Evolutionary conservation across 768 basidiomycete genomes (phyloP).

Genomic region (Holtermanniella nyarrowii): DNA sequence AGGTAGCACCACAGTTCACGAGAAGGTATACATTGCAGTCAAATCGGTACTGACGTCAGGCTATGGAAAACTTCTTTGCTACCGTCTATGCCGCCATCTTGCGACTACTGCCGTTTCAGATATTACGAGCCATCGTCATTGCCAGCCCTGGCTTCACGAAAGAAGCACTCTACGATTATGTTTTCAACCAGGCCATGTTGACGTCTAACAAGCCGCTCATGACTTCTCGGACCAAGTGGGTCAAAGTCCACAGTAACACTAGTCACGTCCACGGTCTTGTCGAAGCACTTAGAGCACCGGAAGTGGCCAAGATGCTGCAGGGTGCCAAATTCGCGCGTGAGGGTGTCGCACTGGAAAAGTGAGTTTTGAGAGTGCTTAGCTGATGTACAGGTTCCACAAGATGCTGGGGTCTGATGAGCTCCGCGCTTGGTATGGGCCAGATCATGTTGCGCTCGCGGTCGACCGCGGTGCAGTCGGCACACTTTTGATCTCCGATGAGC

Average conservation of each 20-base stretch:
- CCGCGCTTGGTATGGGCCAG: slow-evolving; percentile 96
- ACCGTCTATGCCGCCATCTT: slow-evolving; percentile 75
- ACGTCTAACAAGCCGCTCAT: slow-evolving; percentile 76
- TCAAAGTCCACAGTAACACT: slow-evolving; percentile 84
- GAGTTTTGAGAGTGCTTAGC: slow-evolving; percentile 14
- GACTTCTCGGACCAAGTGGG: slow-evolving; percentile 66
- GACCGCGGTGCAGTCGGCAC: slow-evolving; percentile 90
- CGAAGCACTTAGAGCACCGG: slow-evolving; percentile 87
- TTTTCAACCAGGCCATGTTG: slow-evolving; percentile 64
- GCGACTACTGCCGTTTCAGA: slow-evolving; percentile 77
- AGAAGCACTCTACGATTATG: slow-evolving; percentile 64
- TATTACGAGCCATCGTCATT: slow-evolving; percentile 81
- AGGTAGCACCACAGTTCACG: slow-evolving; percentile 73
- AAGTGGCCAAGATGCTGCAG: slow-evolving; percentile 49
- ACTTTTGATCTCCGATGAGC: slow-evolving; percentile 83
- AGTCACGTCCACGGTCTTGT: slow-evolving; percentile 92
- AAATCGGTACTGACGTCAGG: slow-evolving; percentile 39
- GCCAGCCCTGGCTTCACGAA: slow-evolving; percentile 95
- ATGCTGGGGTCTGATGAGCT: slow-evolving; percentile 91
- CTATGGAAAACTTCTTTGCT: slow-evolving; percentile 69
- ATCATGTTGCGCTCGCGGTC: slow-evolving; percentile 82
- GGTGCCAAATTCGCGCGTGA: slow-evolving; percentile 87
- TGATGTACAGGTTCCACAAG: slow-evolving; percentile 72
- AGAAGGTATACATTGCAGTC: slow-evolving; percentile 49
- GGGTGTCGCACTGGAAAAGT: slow-evolving; percentile 84